Evolutionary conservation across 108 stramenopile species (phyloP).

Genomic region (Skeletonema marinoi): DNA sequence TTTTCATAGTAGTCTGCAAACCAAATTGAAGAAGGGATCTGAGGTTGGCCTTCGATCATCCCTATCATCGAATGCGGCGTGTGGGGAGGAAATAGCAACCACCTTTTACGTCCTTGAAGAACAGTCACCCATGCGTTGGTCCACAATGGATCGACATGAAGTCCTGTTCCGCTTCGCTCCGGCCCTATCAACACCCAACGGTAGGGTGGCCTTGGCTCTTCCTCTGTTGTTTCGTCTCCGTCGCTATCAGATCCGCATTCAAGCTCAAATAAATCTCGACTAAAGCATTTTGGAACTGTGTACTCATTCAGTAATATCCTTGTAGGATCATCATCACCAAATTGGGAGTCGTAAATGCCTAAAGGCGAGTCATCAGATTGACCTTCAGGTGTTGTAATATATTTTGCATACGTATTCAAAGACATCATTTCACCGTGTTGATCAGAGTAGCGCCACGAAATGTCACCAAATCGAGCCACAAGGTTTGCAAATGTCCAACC

Average conservation of each 20-base stretch:
- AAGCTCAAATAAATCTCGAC: constrained; percentile 74
- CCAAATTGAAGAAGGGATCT: constrained; percentile 78
- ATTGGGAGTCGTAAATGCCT: constrained; percentile 84
- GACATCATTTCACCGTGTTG: constrained; percentile 80
- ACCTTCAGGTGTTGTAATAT: constrained; percentile 61
- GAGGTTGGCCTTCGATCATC: constrained; percentile 60
- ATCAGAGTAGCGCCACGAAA: constrained; percentile 77
- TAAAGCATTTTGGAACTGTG: constrained; percentile 70
- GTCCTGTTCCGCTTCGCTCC: constrained; percentile 76
- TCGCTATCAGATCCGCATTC: constrained; percentile 22
- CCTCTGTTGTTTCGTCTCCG: background rate
- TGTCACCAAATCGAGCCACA: constrained; percentile 61
- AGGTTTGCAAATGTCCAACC: constrained; percentile 66
- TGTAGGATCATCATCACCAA: constrained; percentile 58
- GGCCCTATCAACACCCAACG: constrained; percentile 88
- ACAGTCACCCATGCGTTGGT: constrained; percentile 89
- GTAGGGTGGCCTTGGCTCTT: constrained; percentile 65
- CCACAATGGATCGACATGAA: constrained; percentile 86
- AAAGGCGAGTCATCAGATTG: constrained; percentile 77
- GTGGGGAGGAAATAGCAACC: constrained; percentile 82
- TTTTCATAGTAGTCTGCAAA: constrained; percentile 61
- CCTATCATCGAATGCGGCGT: constrained; percentile 65
- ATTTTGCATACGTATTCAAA: constrained; percentile 69
- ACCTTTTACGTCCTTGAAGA: constrained; percentile 76
- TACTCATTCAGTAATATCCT: constrained; percentile 58